Evolutionary conservation across 352 stramenopile genomes (phyloP), one percentile per base, ranked within the genome.

Genomic region (Phytophthora citricola): DNA sequence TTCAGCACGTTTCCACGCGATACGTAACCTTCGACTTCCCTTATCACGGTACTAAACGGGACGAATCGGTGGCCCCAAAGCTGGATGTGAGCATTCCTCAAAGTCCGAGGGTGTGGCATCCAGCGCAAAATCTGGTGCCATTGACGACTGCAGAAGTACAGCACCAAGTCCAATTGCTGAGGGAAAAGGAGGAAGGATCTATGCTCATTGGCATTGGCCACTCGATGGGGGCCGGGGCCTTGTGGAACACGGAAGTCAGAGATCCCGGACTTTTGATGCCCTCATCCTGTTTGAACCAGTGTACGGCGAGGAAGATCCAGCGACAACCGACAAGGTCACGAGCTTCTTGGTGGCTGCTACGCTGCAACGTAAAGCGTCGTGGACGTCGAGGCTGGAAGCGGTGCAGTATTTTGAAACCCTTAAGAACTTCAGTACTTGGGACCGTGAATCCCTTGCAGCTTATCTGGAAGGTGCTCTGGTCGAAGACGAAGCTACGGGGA

Each of bases 231-330:
- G 73, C 67, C 5, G 50, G 65, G 7, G 70, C 73, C 15, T 29
- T 85, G 4, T 82, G 73, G 76, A 76, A 77, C 44, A 27, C 57
- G 2, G 76, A 83, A 51, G 63, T 83, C 17, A 36, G 57, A 11
- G 40, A 70, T 31, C 76, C 76, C 4, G 71, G 9, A 78, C 70
- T 3, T 82, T 84, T 47, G 76, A 84, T 24, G 68, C 61, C 0
- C 71, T 85, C 17, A 67, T 83, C 11, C 29, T 85, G 15, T 85
- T 85, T 5, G 76, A 85, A 24, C 76, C 76, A 0, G 71, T 84
- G 44, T 79, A 78, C 32, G 72, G 72, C 0, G 40, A 76, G 4
- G 12, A 57, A 2, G 56, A 60, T 10, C 26, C 31, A 3, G 52
- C 47, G 2, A 43, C 55, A 10, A 55, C 22, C 10, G 43, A 52